A percentile compares a stretch with the other conserved stretches of the same genome.
Evolutionary conservation across 495 filamentous ascomycete genomes (phyloP).

Genomic region (Annulohypoxylon bovei): DNA sequence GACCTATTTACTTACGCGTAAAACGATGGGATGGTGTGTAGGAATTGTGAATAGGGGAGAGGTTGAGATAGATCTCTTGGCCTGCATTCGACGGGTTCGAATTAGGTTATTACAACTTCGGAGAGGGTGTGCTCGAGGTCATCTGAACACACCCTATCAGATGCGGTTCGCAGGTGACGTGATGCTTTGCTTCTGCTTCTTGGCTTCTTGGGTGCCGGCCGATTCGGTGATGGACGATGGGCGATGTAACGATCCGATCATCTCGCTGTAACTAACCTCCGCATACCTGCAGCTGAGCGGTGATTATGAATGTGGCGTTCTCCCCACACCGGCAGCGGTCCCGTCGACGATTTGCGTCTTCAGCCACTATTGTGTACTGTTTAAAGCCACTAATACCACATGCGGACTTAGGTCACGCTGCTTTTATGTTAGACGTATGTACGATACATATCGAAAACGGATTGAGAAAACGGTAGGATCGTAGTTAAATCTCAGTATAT

Average conservation of each 20-base stretch:
- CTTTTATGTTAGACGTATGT: background rate
- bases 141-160: slow-evolving; percentile 26
- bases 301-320: slow-evolving; percentile 5
- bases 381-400: background rate
- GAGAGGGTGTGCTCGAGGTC: slow-evolving; percentile 14
- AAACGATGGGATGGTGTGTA: background rate
- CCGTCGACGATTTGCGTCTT: background rate
- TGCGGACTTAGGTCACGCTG: background rate
- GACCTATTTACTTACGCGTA: background rate
- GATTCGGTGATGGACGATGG: background rate
- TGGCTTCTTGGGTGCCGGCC: slow-evolving; percentile 1
- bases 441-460: too few species aligned
- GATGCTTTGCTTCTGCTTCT: background rate
- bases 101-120: slow-evolving; percentile 32
- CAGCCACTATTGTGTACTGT: background rate
- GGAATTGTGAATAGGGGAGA: background rate
- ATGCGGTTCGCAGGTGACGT: slow-evolving; percentile 29
- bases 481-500: too few species aligned
- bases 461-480: too few species aligned
- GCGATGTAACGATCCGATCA: background rate
- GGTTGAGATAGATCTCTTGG: slow-evolving; percentile 5
- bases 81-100: slow-evolving; percentile 25
- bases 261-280: slow-evolving; percentile 2
- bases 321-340: slow-evolving; percentile 6
- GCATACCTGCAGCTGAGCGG: background rate